Conservation (phyloP, 108 stramenopile genomes). For the Skeletonema marinoi region DNA sequence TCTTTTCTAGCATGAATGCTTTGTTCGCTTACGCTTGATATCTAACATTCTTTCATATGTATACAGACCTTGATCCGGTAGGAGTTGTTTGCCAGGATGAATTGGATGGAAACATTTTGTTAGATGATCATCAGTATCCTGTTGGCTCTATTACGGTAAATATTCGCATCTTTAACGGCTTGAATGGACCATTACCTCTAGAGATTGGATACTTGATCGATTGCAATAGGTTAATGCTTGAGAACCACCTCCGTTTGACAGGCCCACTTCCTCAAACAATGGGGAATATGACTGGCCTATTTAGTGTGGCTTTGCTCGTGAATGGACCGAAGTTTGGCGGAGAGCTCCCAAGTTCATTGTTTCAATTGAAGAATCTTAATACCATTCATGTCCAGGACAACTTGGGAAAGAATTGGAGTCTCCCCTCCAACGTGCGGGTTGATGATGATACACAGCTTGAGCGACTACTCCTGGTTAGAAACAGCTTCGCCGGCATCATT, state of each 20-base stretch:
- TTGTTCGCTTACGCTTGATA: too few species aligned
- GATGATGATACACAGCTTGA: not conserved
- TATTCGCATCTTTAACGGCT: constrained; percentile 1
- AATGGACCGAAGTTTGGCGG: constrained; percentile 1
- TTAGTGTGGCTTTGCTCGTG: not conserved
- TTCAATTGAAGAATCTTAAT: not conserved
- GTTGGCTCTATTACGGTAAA: too few species aligned
- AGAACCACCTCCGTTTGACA: not conserved
- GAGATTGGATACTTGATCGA: constrained; percentile 26
- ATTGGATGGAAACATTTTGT: too few species aligned
- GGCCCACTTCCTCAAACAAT: not conserved
- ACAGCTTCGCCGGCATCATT: not conserved
- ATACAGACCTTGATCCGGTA: not conserved
- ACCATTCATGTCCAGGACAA: not conserved
- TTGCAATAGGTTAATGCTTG: not conserved
- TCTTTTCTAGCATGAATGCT: too few species aligned
- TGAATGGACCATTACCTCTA: constrained; percentile 46
- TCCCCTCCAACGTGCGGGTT: not conserved
- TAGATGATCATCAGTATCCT: too few species aligned
- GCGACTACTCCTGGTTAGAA: not conserved
- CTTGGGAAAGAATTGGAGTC: not conserved
- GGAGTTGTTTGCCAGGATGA: not conserved
- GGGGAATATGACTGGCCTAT: not conserved
- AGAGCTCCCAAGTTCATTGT: not conserved
- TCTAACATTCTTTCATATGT: too few species aligned